Conservation (phyloP, 2,329 filamentous ascomycete genomes). For the Cladophialophora yegresii region DNA sequence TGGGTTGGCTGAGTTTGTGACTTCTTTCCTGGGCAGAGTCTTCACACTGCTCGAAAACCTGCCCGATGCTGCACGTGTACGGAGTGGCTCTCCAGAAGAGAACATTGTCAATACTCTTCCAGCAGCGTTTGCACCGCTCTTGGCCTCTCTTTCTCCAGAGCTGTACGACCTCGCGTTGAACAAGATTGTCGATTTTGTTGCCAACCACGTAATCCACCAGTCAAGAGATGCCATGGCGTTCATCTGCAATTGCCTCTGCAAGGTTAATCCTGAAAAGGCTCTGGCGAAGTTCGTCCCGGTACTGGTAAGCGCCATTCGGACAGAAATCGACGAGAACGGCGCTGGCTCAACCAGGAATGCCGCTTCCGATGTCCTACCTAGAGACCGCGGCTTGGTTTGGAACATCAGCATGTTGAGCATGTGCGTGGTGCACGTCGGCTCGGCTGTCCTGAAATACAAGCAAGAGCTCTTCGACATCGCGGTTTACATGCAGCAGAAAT, state of each 20-base stretch:
- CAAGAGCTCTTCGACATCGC: slow-evolving; percentile 88
- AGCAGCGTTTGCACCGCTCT: slow-evolving; percentile 83
- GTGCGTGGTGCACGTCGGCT: slow-evolving; percentile 94
- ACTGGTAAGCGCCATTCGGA: slow-evolving; percentile 86
- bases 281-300: slow-evolving; percentile 88
- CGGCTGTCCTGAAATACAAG: slow-evolving; percentile 84
- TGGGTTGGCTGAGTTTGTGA: slow-evolving; percentile 87
- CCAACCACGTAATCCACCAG: slow-evolving; percentile 93
- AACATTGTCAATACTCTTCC: slow-evolving; percentile 95
- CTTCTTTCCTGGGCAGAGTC: slow-evolving; percentile 87
- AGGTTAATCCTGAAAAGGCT: slow-evolving; percentile 91
- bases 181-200: slow-evolving; percentile 88
- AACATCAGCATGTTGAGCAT: slow-evolving; percentile 96
- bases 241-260: slow-evolving; percentile 94
- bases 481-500: slow-evolving; percentile 94
- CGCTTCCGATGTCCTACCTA: slow-evolving; percentile 86
- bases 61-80: slow-evolving; percentile 82
- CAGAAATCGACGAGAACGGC: slow-evolving; percentile 94
- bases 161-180: slow-evolving; percentile 89
- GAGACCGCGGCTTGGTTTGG: slow-evolving; percentile 93
- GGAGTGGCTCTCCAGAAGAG: slow-evolving; percentile 90
- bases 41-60: slow-evolving; percentile 95
- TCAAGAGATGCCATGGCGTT: slow-evolving; percentile 97
- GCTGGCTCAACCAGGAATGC: slow-evolving; percentile 93
- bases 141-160: slow-evolving; percentile 87